Evolutionary conservation across 108 stramenopile species (phyloP), one percentile per base, ranked within the genome.

Genomic region (Cylindrotheca closterium): DNA sequence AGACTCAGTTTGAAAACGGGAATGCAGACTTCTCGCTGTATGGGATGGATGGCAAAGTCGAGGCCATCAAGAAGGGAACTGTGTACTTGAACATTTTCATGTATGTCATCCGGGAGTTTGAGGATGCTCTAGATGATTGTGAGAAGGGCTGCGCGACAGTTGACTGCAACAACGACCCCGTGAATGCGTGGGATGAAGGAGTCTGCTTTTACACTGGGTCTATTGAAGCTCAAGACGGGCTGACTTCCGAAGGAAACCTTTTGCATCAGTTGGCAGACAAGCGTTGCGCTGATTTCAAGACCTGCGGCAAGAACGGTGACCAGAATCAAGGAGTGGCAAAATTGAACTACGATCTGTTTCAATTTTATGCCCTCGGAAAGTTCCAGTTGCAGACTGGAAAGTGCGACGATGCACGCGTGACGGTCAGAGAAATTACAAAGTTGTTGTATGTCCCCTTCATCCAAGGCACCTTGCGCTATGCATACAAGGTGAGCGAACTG

Each of bases 101-200:
- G n/a, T n/a, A n/a, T n/a, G n/a, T n/a, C n/a, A n/a, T n/a, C n/a
- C n/a, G n/a, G n/a, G n/a, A n/a, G n/a, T n/a, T n/a, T n/a, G 86
- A 90, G 46, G 84, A 87, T 56, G 88, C 92, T 21, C 52, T 87
- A 47, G 76, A 83, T 56, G 84, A 91, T 21, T 95, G 91, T 58
- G 42, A 77, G 25, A 71, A 53, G 8, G 63, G 42, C 21, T 85
- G 86, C 51, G 70, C 70, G 29, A 55, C 68, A 30, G 77, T 68
- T 33, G 84, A 91, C 19, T 85, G 83, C 49, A 91, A 90, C 49
- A 74, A 81, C 42, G 82, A 76, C 27, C 55, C 80, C 21, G 85
- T 91, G 24, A 87, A 86, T 65, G 83, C 74, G 1, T 75, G 76
- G 76, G 83, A 85, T 51, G 72, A 78, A 71, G 83, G 24, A n/a